A percentile compares a stretch with the other conserved stretches of the same genome.
Conservation (phyloP, 352 stramenopile genomes). For the Saprolegnia diclina region DNA sequence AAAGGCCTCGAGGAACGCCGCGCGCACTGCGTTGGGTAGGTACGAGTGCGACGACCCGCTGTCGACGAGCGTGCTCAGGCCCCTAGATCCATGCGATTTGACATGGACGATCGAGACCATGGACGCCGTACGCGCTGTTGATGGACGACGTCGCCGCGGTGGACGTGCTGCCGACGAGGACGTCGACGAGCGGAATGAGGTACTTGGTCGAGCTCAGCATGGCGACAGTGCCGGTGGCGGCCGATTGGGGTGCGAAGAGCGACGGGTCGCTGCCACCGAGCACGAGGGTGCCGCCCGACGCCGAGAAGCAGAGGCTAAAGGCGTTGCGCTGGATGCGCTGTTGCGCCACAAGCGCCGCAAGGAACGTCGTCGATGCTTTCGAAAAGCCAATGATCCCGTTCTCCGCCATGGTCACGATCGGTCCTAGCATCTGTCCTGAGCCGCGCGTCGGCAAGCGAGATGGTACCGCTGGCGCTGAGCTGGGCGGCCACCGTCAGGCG, state of each 20-base stretch:
- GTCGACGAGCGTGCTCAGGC: conserved; percentile 51
- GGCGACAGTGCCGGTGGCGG: conserved; percentile 44
- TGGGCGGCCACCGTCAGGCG: neutral
- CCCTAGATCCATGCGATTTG: conserved; percentile 59
- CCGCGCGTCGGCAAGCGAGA: neutral
- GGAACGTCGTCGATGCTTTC: neutral
- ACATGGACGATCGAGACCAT: no score
- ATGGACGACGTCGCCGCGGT: conserved; percentile 27
- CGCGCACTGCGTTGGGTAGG: neutral
- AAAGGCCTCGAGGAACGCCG: neutral
- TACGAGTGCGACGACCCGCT: conserved; percentile 38
- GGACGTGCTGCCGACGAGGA: conserved; percentile 22
- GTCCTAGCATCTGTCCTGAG: neutral
- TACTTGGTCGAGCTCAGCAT: neutral
- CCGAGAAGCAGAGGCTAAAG: conserved; percentile 76
- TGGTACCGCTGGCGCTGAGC: neutral
- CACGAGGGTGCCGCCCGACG: conserved; percentile 58
- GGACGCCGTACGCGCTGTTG: neutral
- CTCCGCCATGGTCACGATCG: neutral
- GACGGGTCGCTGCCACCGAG: conserved; percentile 46
- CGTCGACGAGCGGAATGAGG: conserved; percentile 5
- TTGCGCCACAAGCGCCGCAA: neutral
- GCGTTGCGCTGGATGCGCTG: conserved; percentile 34
- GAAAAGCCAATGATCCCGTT: conserved; percentile 9
- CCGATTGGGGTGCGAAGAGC: conserved; percentile 48